Base-by-base conservation (phyloP, 176 grass and related monocot species). In the Carex littledalei region DNA sequence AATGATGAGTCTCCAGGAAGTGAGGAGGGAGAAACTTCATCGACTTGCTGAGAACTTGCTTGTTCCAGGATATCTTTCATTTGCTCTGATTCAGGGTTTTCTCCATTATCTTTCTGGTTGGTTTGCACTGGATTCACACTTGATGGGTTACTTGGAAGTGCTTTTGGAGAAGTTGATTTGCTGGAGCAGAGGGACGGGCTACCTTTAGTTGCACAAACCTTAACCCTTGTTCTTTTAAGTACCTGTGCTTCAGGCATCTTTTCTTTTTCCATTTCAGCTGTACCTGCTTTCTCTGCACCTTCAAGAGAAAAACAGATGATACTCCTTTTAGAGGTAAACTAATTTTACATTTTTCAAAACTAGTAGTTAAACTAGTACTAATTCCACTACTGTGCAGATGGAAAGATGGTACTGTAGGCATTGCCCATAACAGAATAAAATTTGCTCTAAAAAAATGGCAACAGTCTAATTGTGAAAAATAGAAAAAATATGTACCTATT, bases 1-100 rank as follows among this genome's bases (percentile, higher is more conserved):
- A 67, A 6, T 29, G 54, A 80, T n/a, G 82, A 71, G 13, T 80
- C 61, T 78, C 87, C 49, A 32, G 70, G 52, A 6, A 63, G 47
- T 45, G 71, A 79, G 29, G 14, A 63, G 59, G 29, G 58, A 3
- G 59, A 61, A 20, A 81, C 53, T 68, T 65, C 22, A 35, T 53
- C 8, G 17, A 43, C 39, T 50, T 76, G n/a, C 7, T 43, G 14
- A 76, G 71, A 53, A 26, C 45, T 75, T 53, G 11, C 71, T 26
- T 75, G 43, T 52, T 49, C 45, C 26, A 9, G 71, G 43, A 53
- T 67, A 35, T 67, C 45, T 24, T 26, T 53, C n/a, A 15, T 75
- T 52, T 52, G 20, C 21, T 75, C 22, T 75, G 71, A 26, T 75
- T 14, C 45, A 52, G 20, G 45, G 45, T 16, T 26, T 52, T 52